Percentiles rank a stretch among this genome's conserved stretches.
Evolutionary conservation across 2,329 filamentous ascomycete genomes (phyloP).

Genomic region (Cordyceps fumosorosea): DNA sequence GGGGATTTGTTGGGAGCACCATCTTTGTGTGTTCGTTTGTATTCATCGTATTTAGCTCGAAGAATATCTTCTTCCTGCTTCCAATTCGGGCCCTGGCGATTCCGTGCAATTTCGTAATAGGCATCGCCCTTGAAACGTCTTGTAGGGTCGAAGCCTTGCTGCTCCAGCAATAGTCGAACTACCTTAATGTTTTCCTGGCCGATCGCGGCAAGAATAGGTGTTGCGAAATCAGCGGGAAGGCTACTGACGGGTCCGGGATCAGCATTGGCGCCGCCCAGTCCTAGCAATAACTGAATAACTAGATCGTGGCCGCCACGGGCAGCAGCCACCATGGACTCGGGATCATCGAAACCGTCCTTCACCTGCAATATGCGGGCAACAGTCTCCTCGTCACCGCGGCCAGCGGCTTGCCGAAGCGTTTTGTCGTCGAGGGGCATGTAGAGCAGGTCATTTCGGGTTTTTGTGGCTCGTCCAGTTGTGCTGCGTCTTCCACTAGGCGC

Average conservation of each 20-base stretch:
- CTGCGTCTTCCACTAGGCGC: constrained; percentile 41
- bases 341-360: constrained; percentile 59
- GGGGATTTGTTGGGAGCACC: constrained; percentile 45
- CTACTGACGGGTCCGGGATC: constrained; percentile 62
- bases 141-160: constrained; percentile 75
- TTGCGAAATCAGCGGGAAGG: constrained; percentile 65
- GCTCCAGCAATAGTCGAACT: constrained; percentile 70
- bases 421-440: constrained; percentile 60
- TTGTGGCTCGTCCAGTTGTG: constrained; percentile 52
- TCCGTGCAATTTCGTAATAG: constrained; percentile 81
- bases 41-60: constrained; percentile 66
- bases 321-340: constrained; percentile 82
- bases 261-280: constrained; percentile 56
- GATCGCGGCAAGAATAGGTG: constrained; percentile 90
- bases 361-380: constrained; percentile 56
- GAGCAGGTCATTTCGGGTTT: constrained; percentile 57
- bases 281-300: constrained; percentile 71
- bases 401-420: constrained; percentile 53
- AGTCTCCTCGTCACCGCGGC: constrained; percentile 54
- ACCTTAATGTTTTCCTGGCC: constrained; percentile 83
- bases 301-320: constrained; percentile 87
- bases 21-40: constrained; percentile 47
- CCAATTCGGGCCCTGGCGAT: constrained; percentile 81
- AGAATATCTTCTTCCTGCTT: constrained; percentile 78
- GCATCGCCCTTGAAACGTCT: constrained; percentile 68